Evolutionary conservation across 1,139 yeast species (phyloP).

Genomic region (Saccharomyces uvarum): DNA sequence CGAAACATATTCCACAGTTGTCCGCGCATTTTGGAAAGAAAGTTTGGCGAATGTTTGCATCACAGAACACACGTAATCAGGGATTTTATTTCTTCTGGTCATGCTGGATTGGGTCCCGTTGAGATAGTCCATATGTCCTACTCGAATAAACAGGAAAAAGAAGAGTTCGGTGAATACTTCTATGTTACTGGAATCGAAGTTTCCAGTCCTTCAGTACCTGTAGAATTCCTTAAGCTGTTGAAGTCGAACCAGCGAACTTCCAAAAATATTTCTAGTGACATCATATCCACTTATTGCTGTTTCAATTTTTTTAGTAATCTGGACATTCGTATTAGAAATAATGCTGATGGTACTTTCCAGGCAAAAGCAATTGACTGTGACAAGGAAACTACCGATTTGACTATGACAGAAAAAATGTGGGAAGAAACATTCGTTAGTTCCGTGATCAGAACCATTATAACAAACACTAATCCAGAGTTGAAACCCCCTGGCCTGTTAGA

Average conservation of each 20-base stretch:
- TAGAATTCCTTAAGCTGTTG: constrained; percentile 70
- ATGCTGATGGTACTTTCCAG: constrained; percentile 44
- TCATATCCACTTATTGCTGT: constrained; percentile 53
- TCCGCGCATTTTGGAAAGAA: constrained; percentile 24
- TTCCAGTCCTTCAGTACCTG: constrained; percentile 51
- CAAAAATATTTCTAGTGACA: constrained; percentile 12
- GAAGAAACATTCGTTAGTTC: constrained; percentile 72
- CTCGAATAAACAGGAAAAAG: constrained; percentile 33
- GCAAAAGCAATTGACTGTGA: constrained; percentile 34
- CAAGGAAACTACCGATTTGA: constrained; percentile 19
- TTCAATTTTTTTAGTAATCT: constrained; percentile 59
- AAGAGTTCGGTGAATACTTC: constrained; percentile 39
- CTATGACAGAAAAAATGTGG: constrained; percentile 48
- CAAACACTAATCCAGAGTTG: constrained; percentile 58
- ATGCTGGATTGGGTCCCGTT: constrained; percentile 64
- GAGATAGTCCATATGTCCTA: constrained; percentile 69
- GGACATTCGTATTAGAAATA: constrained; percentile 65
- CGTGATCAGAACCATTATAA: constrained; percentile 62
- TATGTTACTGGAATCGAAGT: constrained; percentile 54
- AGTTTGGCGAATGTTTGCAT: constrained; percentile 27
- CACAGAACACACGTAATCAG: constrained; percentile 18
- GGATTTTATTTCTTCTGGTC: constrained; percentile 15
- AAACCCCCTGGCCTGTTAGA: constrained; percentile 48
- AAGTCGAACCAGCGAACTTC: constrained; percentile 37
- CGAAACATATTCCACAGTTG: constrained; percentile 16